Base-by-base conservation (phyloP, 2,329 filamentous ascomycete species). In the Hymenotorrendiella dingleyae region DNA sequence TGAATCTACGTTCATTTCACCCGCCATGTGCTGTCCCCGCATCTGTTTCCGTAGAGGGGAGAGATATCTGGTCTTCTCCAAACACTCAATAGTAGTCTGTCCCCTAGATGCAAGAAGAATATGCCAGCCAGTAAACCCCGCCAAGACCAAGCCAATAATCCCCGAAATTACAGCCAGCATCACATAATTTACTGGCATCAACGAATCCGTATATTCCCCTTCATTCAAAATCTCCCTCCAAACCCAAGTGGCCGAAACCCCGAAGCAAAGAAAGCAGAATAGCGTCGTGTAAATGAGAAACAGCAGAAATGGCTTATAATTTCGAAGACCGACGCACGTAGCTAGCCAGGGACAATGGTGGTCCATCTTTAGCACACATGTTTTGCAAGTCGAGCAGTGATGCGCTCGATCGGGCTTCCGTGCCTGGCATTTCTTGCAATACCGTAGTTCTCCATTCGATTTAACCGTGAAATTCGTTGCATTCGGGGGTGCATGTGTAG, bases 291-390 rank as follows among this genome's bases (percentile, higher is more conserved):
- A 97, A 43, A 90, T 76, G 20, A 98, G 72, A 63, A 97, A 98
- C 3, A 97, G 74, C 40, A 98, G 64, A 62, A 98, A 98, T 0
- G 90, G 76, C 67, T 98, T 98, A 73, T 96, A 94, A 67, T 98
- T 98, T 60, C 80, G 80, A 51, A 98, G 71, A 16, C 93, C 93
- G 46, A 98, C 86, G 64, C 93, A 98, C 4, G 88, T 95, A 21
- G 93, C 91, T 37, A 98, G 75, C 93, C 93, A 98, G 12, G 93
- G 93, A 63, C 93, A 98, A 68, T 98, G 93, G 64, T 98, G 93
- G 62, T 98, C 93, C 93, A 98, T 98, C 72, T 98, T 98, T 64
- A 98, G 73, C 20, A 98, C 90, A 64, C 93, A 98, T 59, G 85
- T 84, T 54, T 84, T 80, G 67, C 93, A 98, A 4, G 89, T 94